Base-by-base conservation (phyloP, 164 flowering plant genomes). In the Magnolia changhungtana region DNA sequence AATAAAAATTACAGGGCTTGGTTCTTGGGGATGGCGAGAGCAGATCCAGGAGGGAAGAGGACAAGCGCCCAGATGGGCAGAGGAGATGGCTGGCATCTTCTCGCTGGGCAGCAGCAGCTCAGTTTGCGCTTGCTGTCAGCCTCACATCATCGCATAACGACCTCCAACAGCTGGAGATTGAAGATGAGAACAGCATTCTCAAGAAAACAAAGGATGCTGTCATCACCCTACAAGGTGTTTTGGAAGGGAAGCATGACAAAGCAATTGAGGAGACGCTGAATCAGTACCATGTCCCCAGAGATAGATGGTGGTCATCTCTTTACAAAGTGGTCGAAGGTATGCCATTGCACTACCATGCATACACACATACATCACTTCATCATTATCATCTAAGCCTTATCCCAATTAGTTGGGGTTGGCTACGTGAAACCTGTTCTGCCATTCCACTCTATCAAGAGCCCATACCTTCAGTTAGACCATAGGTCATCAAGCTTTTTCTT, bases 271-370 rank as follows among this genome's bases (percentile, higher is more conserved):
- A 96, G 75, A 84, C 92, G 0, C 84, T 96, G 11, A 82, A 84
- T 37, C 86, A 88, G 64, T 72, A 86, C 76, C 85, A 91, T 65
- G 85, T 96, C 68, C 86, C 98, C 7, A 83, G 82, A 75, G 98
- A 94, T 74, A 86, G 98, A 72, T 96, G 99, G 99, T 96, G 98
- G 98, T 92, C 98, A 45, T 58, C 99, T 73, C 90, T 96, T 55
- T 94, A 90, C 85, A 92, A 80, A 83, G 86, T 96, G 85, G 86
- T 96, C 82, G 99, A 94, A 91, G 98, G 99, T 96, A 92, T 50
- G 71, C 29, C 8, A 58, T 58, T 2, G 20, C n/a, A n/a, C 52
- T n/a, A 29, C 31, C 8, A 11, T 49, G 19, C 18, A 19, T 37
- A 61, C 14, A 4, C 59, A 69, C 20, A 45, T 16, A 64, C 68